Percentiles rank a stretch among this genome's conserved stretches.
phyloP scores from a whole-genome alignment of 1,284 basidiomycete species.

The Irpex sp. region DNA sequence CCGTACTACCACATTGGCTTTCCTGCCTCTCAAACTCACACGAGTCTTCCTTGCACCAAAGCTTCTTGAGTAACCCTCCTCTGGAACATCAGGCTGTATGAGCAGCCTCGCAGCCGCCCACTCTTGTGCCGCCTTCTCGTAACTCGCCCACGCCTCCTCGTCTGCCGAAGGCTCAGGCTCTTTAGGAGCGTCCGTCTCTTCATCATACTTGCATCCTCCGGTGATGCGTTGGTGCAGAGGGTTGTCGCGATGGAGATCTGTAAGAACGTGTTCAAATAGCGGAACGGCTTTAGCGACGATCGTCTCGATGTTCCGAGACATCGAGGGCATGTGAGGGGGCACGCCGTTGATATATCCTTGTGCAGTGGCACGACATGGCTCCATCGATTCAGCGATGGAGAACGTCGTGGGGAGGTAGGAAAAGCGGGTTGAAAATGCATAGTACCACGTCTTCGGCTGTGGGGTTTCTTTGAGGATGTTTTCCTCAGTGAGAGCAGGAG shows the following conservation, averaged over 20 bases:
- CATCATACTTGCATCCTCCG: constrained; percentile 35
- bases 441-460: constrained; percentile 26
- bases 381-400: constrained; percentile 27
- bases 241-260: constrained; percentile 48
- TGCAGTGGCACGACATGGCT: constrained; percentile 26
- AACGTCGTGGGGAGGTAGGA: constrained; percentile 46
- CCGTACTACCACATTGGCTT: constrained; percentile 43
- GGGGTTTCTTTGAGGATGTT: constrained; percentile 21
- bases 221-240: constrained; percentile 38
- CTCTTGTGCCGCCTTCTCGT: constrained; percentile 36
- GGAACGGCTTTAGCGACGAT: constrained; percentile 39
- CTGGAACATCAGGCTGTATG: constrained; percentile 37
- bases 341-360: constrained; percentile 55
- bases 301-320: constrained; percentile 35
- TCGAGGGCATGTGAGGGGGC: constrained; percentile 31
- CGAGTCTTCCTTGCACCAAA: constrained; percentile 33
- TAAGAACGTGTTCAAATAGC: constrained; percentile 49
- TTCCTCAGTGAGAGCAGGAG: constrained; percentile 25
- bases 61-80: constrained; percentile 37
- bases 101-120: constrained; percentile 43
- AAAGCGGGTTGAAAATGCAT: constrained; percentile 35
- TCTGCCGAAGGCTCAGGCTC: constrained; percentile 45
- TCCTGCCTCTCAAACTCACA: constrained; percentile 35
- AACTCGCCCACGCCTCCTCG: constrained; percentile 41
- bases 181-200: constrained; percentile 42